A percentile compares a stretch with the other conserved stretches of the same genome.
phyloP scores from a whole-genome alignment of 805 yeast species.

The Kodamaea restingae region DNA sequence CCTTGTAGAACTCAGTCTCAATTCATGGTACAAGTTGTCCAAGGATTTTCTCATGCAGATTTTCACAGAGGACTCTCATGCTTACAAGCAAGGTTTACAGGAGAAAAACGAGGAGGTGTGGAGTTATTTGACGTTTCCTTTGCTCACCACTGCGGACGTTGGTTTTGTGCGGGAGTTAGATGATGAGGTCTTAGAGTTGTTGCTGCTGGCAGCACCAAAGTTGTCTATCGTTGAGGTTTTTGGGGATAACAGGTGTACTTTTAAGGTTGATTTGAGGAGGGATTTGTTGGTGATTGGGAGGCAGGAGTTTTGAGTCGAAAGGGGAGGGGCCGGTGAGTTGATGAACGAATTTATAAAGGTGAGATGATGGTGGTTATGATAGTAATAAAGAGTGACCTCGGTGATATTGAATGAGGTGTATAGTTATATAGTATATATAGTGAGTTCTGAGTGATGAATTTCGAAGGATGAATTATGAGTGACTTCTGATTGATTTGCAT shows the following conservation, averaged over 20 bases:
- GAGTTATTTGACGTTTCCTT: constrained; percentile 37
- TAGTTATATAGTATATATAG: no score
- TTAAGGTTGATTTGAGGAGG: constrained; percentile 46
- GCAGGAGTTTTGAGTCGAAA: constrained; percentile 41
- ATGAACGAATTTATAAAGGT: no score
- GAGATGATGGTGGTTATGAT: no score
- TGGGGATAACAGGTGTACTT: constrained; percentile 70
- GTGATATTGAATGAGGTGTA: no score
- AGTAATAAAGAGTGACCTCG: no score
- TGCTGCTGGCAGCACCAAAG: constrained; percentile 58
- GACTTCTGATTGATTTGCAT: no score
- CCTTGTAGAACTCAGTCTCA: constrained; percentile 64
- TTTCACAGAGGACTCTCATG: constrained; percentile 34
- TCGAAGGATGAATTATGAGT: no score
- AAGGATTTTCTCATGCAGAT: constrained; percentile 45
- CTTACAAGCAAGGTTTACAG: constrained; percentile 19
- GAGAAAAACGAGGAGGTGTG: constrained; percentile 11
- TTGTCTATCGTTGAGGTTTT: constrained; percentile 71
- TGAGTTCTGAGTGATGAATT: no score
- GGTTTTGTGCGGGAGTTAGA: constrained; percentile 80
- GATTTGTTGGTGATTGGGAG: constrained; percentile 69
- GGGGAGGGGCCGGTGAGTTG: no score
- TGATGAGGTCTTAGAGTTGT: constrained; percentile 56
- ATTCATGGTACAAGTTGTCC: constrained; percentile 56
- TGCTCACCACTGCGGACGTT: constrained; percentile 62